Base-by-base conservation (phyloP, 352 stramenopile species). In the Globisporangium solare region DNA sequence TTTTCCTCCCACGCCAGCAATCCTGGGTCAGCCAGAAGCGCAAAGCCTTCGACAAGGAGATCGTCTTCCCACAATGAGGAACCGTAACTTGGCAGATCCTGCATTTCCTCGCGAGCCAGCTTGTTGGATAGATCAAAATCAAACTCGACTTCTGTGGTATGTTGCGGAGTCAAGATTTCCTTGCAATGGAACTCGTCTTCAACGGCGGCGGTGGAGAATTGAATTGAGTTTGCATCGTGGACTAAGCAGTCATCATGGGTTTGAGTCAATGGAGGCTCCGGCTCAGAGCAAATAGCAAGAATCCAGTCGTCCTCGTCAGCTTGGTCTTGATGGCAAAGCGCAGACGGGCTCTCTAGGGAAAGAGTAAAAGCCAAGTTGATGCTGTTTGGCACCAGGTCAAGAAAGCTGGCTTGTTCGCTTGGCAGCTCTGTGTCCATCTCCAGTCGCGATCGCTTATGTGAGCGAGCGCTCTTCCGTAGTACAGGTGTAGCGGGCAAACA, bases 81-180 rank as follows among this genome's bases (percentile, higher is more conserved):
- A 15, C 73, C 67, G 20, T 24, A 51, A 15, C 46, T 59, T 47
- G 66, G 43, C 43, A 57, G 17, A 18, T 70, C 59, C 21, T 77
- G 81, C 35, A 41, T 27, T 7, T 73, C 67, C 52, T 81, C 65
- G 31, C 46, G 18, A 43, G 74, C 45, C 73, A 75, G 82, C 50
- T 66, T 61, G 48, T 71, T 86, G 18, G 75, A 73, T 3, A 74
- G 58, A 22, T 75, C 78, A 54, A 85, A 86, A 58, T 88, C 74
- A 32, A 86, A 69, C 1, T 58, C 49, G 11, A 47, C 32, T 41
- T 39, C 41, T 3, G 20, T 32, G 27, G 13, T 35, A 8, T 58
- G 20, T 11, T 41, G 50, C 6, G 42, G 40, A 3, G 41, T 63
- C 43, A 58, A 37, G 2, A 37, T 5, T 22, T 63, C 57, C 1